Evolutionary conservation across 306 rosid species (phyloP).

Genomic region (peach (Prunus persica)): Prunus_persica_NCBIv2 NC_034009.1:43507501-43508000

Average conservation of each 20-base stretch:
- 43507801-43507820: neutral
- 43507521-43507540: slow-evolving; percentile 10
- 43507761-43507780: slow-evolving; percentile 82
- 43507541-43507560: slow-evolving; percentile 39
- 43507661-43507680: slow-evolving; percentile 95
- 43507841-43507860: neutral
- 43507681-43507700: slow-evolving; percentile 81
- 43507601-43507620: slow-evolving; percentile 91
- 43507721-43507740: slow-evolving; percentile 88
- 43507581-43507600: slow-evolving; percentile 88
- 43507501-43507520: slow-evolving; percentile 4
- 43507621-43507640: slow-evolving; percentile 71
- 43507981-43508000: slow-evolving; percentile 74
- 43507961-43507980: slow-evolving; percentile 64
- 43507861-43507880: neutral
- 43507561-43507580: slow-evolving; percentile 76
- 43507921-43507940: slow-evolving; percentile 42
- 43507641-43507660: slow-evolving; percentile 91
- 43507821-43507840: neutral
- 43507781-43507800: slow-evolving; percentile 39
- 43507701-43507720: slow-evolving; percentile 96
- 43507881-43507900: neutral
- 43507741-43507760: slow-evolving; percentile 85
- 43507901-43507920: neutral
- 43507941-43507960: slow-evolving; percentile 64